A percentile compares a stretch with the other conserved stretches of the same genome.
phyloP scores from a whole-genome alignment of 345 rosid species.

The Hibiscus mutabilis region DNA sequence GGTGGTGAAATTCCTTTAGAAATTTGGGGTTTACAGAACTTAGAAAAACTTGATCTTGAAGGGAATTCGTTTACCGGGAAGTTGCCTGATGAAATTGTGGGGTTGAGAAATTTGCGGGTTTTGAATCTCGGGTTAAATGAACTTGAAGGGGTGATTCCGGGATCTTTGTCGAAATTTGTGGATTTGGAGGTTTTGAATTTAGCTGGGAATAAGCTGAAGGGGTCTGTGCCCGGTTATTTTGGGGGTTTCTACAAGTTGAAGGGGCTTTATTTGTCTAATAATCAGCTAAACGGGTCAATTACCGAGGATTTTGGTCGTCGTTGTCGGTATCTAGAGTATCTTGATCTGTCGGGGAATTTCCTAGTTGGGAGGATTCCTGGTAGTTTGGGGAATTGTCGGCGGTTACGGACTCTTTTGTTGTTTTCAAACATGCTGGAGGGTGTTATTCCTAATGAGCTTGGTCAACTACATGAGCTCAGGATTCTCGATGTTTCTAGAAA shows the following conservation, averaged over 20 bases:
- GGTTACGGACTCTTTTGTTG: conserved; percentile 23
- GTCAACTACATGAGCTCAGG: conserved; percentile 25
- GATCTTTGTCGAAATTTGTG: conserved; percentile 1
- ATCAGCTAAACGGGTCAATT: conserved; percentile 23
- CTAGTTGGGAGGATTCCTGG: conserved; percentile 22
- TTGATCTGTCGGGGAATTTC: conserved; percentile 27
- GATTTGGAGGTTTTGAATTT: conserved; percentile 25
- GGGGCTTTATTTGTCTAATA: conserved; percentile 26
- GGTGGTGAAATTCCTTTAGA: conserved; percentile 35
- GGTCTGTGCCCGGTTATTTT: conserved; percentile 24
- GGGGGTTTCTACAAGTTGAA: conserved; percentile 15
- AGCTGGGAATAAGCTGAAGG: conserved; percentile 22
- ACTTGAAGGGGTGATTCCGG: conserved; percentile 19
- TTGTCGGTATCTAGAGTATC: conserved; percentile 26
- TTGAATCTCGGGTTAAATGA: conserved; percentile 31
- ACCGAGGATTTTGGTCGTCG: conserved; percentile 15
- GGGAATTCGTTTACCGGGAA: conserved; percentile 30
- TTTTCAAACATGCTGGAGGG: conserved; percentile 27
- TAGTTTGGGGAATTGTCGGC: conserved; percentile 23
- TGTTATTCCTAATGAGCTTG: conserved; percentile 23
- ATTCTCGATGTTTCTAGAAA: conserved; percentile 33
- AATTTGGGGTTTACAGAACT: conserved; percentile 30
- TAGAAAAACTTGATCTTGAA: conserved; percentile 41
- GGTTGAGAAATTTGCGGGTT: conserved; percentile 26
- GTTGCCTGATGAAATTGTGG: conserved; percentile 18